phyloP scores from a whole-genome alignment of 345 rosid species.

The Geranium brycei region DNA sequence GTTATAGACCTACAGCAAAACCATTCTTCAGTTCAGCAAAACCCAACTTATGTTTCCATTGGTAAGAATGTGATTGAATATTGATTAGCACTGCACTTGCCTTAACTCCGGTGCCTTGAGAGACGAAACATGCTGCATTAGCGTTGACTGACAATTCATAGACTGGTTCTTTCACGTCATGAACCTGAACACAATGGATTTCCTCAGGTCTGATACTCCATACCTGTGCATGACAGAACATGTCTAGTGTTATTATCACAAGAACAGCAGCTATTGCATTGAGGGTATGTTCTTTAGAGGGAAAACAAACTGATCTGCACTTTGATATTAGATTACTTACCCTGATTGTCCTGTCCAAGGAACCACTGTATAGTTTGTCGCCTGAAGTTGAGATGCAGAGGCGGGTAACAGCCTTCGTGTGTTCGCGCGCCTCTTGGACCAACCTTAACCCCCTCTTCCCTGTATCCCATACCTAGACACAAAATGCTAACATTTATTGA shows the following conservation, averaged over 20 bases:
- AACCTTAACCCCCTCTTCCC: slow-evolving; percentile 33
- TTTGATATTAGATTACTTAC: slow-evolving; percentile 19
- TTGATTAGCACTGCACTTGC: slow-evolving; percentile 13
- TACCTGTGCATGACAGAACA: slow-evolving; percentile 20
- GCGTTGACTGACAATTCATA: slow-evolving; percentile 32
- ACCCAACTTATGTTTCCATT: too few relatives aligned
- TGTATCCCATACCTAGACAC: slow-evolving; percentile 39
- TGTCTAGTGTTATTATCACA: not conserved
- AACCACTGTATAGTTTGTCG: slow-evolving; percentile 49
- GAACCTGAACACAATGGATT: slow-evolving; percentile 48
- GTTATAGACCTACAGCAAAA: slow-evolving; percentile 32
- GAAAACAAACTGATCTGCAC: not conserved
- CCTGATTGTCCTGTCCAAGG: slow-evolving; percentile 52
- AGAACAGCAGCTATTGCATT: not conserved
- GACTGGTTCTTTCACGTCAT: slow-evolving; percentile 49
- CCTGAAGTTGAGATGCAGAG: slow-evolving; percentile 34
- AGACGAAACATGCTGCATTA: slow-evolving; percentile 33
- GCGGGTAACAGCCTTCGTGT: slow-evolving; percentile 48
- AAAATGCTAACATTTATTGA: not conserved
- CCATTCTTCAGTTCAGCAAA: not conserved
- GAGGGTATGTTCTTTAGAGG: not conserved
- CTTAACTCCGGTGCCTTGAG: slow-evolving; percentile 49
- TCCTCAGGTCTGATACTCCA: slow-evolving; percentile 45
- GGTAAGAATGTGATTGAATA: too few relatives aligned
- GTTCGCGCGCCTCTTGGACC: slow-evolving; percentile 44